Evolutionary conservation across 2,329 filamentous ascomycete species (phyloP), one percentile per base, ranked within the genome.

Genomic region (Claviceps citrina): DNA sequence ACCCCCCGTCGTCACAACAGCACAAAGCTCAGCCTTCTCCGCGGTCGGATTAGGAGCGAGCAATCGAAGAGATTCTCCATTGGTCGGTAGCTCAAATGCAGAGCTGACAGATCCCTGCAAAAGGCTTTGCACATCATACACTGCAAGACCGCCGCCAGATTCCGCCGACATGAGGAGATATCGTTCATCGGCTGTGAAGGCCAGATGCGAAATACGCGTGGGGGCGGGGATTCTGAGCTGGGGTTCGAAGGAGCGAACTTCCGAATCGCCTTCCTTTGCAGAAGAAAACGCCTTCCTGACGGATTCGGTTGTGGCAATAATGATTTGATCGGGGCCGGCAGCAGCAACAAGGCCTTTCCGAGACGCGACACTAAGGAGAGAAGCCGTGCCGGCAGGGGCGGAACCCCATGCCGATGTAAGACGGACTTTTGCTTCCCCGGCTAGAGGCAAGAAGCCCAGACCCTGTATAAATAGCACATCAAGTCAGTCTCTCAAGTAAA

Each of bases 141-240:
- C 80, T 4, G 82, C 81, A 45, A 98, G 64, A 4, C 86, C 85
- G 26, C 85, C 82, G 9, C 83, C 82, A 40, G 72, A 67, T 59
- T 94, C 84, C 3, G 84, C 84, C 9, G 84, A 85, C 20, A 95
- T 66, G 27, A 94, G 73, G 44, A 98, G 66, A 49, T 81, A 85
- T 50, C 76, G 76, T 55, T 95, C 93, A 52, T 93, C 84, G n/a
- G 84, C 74, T 1, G 85, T 89, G 57, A 98, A 98, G 13, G 80
- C 78, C 16, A 98, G 68, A 57, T 98, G 91, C 9, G 85, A 93
- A 40, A 94, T 73, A 49, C 81, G 78, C 52, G 77, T 71, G 8
- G 82, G 74, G 51, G 93, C 70, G 2, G 77, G 66, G 6, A 96
- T 71, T 43, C 70, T 80, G 38, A 83, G 65, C 55, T 89, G 76